phyloP scores from a whole-genome alignment of 352 stramenopile genomes.

The Blastocystis hominis region DNA sequence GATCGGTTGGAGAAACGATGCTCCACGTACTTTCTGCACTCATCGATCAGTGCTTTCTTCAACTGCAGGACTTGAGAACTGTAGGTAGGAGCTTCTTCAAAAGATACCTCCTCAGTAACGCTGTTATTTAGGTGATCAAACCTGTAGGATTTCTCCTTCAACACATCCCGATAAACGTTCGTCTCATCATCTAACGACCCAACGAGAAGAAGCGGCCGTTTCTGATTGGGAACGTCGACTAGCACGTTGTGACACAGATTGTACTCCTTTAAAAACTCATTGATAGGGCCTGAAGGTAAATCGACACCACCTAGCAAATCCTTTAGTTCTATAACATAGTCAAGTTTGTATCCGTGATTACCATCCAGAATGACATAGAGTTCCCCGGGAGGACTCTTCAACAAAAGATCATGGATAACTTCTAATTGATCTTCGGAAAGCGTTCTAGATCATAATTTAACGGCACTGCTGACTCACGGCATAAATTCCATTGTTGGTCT shows the following conservation, averaged over 20 bases:
- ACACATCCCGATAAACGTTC: conserved; percentile 7
- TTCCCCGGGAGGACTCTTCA: conserved; percentile 51
- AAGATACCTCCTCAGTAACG: background rate
- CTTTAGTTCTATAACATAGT: conserved; percentile 9
- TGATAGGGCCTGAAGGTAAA: background rate
- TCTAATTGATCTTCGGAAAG: conserved; percentile 11
- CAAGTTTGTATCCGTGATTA: background rate
- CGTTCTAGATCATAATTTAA: background rate
- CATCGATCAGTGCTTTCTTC: background rate
- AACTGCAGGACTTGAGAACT: background rate
- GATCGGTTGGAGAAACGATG: background rate
- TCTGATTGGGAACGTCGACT: background rate
- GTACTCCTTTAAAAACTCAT: conserved; percentile 15
- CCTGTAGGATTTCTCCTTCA: background rate
- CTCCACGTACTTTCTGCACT: conserved; percentile 32
- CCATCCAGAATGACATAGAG: conserved; percentile 37
- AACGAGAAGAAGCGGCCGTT: background rate
- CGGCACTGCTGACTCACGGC: background rate
- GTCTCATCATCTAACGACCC: conserved; percentile 36
- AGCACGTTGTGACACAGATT: conserved; percentile 41
- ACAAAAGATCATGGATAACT: conserved; percentile 29
- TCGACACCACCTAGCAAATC: background rate
- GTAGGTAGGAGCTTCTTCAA: background rate
- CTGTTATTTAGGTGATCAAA: conserved; percentile 10
- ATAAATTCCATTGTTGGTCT: background rate